Percentiles rank a stretch among this genome's conserved stretches.
phyloP scores from a whole-genome alignment of 2,329 filamentous ascomycete species.

The Mollisiaceae sp. region DNA sequence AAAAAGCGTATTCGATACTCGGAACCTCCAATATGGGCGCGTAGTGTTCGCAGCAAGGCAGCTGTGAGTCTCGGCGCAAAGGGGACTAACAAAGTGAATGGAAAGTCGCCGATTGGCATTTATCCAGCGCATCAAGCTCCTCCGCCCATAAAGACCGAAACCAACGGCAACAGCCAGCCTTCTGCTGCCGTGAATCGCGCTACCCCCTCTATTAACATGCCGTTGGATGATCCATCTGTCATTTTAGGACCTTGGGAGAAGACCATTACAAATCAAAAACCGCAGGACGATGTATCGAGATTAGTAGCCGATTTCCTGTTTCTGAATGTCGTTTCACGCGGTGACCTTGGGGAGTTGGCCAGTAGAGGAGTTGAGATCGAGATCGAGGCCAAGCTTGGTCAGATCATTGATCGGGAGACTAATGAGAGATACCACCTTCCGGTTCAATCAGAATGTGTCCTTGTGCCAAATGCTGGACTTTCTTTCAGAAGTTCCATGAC shows the following conservation, averaged over 20 bases:
- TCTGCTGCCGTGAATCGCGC: slow-evolving; percentile 24
- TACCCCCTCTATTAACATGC: slow-evolving; percentile 12
- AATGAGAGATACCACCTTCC: slow-evolving; percentile 71
- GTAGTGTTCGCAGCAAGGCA: slow-evolving; percentile 35
- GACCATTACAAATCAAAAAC: slow-evolving; percentile 71
- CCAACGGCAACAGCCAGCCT: slow-evolving; percentile 35
- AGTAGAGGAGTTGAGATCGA: slow-evolving; percentile 78
- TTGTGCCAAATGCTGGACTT: slow-evolving; percentile 64
- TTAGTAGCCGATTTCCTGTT: slow-evolving; percentile 83
- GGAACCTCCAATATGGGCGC: slow-evolving; percentile 56
- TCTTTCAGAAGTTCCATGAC: slow-evolving; percentile 91
- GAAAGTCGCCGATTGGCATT: slow-evolving; percentile 30
- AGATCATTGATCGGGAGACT: slow-evolving; percentile 74
- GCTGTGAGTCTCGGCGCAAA: slow-evolving; percentile 13
- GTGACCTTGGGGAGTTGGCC: slow-evolving; percentile 67
- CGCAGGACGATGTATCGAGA: slow-evolving; percentile 76
- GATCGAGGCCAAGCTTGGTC: slow-evolving; percentile 92
- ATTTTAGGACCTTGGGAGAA: slow-evolving; percentile 64
- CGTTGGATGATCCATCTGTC: slow-evolving; percentile 28
- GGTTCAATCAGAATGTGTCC: slow-evolving; percentile 72
- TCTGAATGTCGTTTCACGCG: slow-evolving; percentile 68
- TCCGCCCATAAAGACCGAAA: slow-evolving; percentile 31
- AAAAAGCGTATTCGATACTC: slow-evolving; percentile 56
- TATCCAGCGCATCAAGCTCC: slow-evolving; percentile 16
- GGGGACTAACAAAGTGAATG: slow-evolving; percentile 31